Base-by-base conservation (phyloP, 257 asterid genomes). In the Craterostigma plantagineum region DNA sequence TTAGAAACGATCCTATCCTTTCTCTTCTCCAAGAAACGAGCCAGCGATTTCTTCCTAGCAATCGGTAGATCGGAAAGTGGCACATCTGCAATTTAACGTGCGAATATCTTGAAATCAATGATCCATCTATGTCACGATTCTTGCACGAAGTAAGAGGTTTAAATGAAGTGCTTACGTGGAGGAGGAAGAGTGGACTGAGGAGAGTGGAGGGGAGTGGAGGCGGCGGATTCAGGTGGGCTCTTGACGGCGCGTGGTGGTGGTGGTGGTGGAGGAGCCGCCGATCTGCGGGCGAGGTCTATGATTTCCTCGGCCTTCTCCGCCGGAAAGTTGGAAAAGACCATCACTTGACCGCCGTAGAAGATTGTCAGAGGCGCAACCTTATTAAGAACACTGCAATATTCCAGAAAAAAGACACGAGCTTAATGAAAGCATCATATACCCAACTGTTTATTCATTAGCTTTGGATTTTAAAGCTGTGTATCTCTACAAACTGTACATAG, bases 21-120 rank as follows among this genome's bases (percentile, higher is more conserved):
- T 53, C 91, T 60, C 60, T 77, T 77, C 77, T 67, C 83, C 42
- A 70, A 48, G 51, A 77, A 77, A 38, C 83, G 67, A 35, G 80
- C 68, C 0, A 77, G 61, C 15, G 91, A 77, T 46, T 62, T 65
- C 27, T 71, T 65, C 56, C 91, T 63, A 1, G 72, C 70, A 42
- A 73, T 64, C 0, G 91, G 91, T 38, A 77, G 61, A 63, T 73
- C 91, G 70, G 65, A 54, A 60, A 27, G 9, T 0, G 35, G 27
- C 8, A 17, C 14, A 42, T 42, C 10, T 11, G 16, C 12, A 0
- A 35, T 18, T 3, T 9, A 8, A 10, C 9, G 10, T 4, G 0
- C 1, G 7, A 5, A 43, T 17, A 13, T 35, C 16, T 18, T 7
- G 2, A 8, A 35, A 11, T 13, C 10, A 33, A 30, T 46, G 18